Base-by-base conservation (phyloP, 805 yeast genomes). In the Kodamaea kaohsiungensis region DNA sequence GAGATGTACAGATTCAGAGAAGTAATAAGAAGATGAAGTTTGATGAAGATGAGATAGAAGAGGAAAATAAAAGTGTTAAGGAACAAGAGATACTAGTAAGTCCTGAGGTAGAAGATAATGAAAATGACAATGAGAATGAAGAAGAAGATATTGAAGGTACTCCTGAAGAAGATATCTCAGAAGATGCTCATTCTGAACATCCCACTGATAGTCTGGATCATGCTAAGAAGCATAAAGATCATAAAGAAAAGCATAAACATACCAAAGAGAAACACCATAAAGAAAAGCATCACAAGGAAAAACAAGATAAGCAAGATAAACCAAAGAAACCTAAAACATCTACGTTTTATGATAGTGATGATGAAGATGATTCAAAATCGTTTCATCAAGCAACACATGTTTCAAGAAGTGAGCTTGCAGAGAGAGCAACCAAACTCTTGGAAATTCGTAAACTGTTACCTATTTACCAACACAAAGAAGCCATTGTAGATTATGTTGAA, bases 381-480 rank as follows among this genome's bases (percentile, higher is more conserved):
- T 62, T 63, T 51, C 54, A 56, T 30, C 48, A 46, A 8, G 46
- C 33, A 13, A 53, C 46, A 13, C 35, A 35, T 6, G 46, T 43
- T 6, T 48, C 60, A n/a, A 43, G 56, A n/a, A 38, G 53, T 7
- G 65, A 72, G 46, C 56, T 85, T 35, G 67, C 69, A 46, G 66
- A 66, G 65, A 84, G 59, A 55, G 77, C 85, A 0, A 56, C 56
- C 3, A 70, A 73, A 16, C 71, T 90, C 13, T 71, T 85, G 3
- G 71, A 77, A 43, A 68, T 79, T 1, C 74, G 97, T 56, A 67
- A 80, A 59, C 73, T 79, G 0, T 76, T 92, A 45, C 98, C 98
- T 0, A 89, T 92, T 25, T 91, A 79, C 69, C 84, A 81, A 59
- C 89, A 89, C 57, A 83, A 83, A 61, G 85, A 82, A 45, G 79